Percentiles rank a stretch among this genome's conserved stretches.
Conservation (phyloP, 2,329 filamentous ascomycete genomes). For the Diaporthe sp. region DNA sequence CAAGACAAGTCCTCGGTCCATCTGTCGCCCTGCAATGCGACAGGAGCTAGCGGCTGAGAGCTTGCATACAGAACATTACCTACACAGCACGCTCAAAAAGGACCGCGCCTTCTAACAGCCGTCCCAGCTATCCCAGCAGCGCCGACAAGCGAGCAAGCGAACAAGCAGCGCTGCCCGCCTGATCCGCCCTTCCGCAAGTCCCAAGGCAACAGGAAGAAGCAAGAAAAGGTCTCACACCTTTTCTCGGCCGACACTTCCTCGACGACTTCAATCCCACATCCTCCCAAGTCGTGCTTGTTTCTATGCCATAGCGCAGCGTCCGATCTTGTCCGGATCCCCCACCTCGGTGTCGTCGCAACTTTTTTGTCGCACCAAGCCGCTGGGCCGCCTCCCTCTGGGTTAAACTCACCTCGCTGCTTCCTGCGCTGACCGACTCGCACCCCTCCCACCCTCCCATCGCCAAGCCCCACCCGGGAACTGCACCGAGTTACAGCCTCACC, state of each 20-base stretch:
- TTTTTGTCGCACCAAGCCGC: conserved; percentile 33
- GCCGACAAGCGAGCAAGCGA: conserved; percentile 4
- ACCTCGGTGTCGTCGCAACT: conserved; percentile 23
- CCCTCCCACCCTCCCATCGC: conserved; percentile 25
- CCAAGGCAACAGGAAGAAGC: conserved; percentile 12
- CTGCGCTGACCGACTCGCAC: conserved; percentile 34
- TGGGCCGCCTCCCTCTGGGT: conserved; percentile 26
- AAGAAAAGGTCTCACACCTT: conserved; percentile 18
- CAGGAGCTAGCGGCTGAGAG: conserved; percentile 34
- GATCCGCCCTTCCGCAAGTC: conserved; percentile 16
- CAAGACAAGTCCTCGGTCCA: conserved; percentile 21
- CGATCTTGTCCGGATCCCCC: conserved; percentile 16
- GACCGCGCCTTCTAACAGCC: conserved; percentile 2
- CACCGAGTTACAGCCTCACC: conserved; percentile 35
- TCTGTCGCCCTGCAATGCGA: conserved; percentile 31
- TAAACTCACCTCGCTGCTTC: conserved; percentile 11
- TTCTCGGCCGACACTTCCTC: neutral
- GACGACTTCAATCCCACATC: conserved; percentile 10
- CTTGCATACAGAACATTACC: neutral
- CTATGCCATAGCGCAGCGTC: conserved; percentile 11
- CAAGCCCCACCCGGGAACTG: conserved; percentile 35
- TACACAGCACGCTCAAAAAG: conserved; percentile 15
- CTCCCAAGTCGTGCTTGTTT: neutral
- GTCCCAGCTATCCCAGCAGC: conserved; percentile 33
- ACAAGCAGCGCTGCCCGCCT: conserved; percentile 19